These are phyloP conservation scores for Scytalidium lignicola DNA, from an alignment of 2,329 filamentous ascomycete species.

Conservation along the genomic window DNA sequence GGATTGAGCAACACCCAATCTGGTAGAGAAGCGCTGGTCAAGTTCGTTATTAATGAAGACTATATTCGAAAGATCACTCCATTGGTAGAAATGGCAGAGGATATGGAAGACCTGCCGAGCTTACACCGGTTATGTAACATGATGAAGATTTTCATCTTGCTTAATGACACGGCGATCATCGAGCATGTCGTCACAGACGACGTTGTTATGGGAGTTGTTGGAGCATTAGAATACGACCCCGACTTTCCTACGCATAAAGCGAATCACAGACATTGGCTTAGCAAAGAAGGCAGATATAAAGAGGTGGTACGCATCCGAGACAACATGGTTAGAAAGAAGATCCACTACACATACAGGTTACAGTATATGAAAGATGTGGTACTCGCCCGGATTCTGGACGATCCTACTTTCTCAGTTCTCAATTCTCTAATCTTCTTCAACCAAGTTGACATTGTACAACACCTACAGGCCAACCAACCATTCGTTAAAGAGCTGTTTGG, in stretches of 20 bases:
- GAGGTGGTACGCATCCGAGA: constrained; percentile 94
- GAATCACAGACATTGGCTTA: constrained; percentile 90
- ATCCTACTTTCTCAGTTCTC: constrained; percentile 94
- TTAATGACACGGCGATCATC: constrained; percentile 93
- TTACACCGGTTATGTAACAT: constrained; percentile 93
- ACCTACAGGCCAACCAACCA: constrained; percentile 74
- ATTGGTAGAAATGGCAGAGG: constrained; percentile 82
- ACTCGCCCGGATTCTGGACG: constrained; percentile 89
- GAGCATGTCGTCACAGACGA: constrained; percentile 89
- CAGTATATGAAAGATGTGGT: constrained; percentile 99
- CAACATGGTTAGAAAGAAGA: constrained; percentile 75
- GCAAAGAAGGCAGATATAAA: constrained; percentile 85
- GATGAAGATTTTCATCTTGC: constrained; percentile 90
- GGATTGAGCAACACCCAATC: constrained; percentile 66
- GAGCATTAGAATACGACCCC: constrained; percentile 94
- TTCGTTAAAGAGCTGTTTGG: constrained; percentile 85
- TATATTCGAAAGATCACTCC: constrained; percentile 86
- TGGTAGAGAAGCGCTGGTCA: constrained; percentile 80
- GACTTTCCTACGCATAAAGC: constrained; percentile 98
- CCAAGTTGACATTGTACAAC: constrained; percentile 94
- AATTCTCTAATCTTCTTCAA: constrained; percentile 99
- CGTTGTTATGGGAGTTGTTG: constrained; percentile 85
- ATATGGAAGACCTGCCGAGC: constrained; percentile 80
- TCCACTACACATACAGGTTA: constrained; percentile 91
- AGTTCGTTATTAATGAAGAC: constrained; percentile 78